Conservation (phyloP, 495 filamentous ascomycete species). For the Tuber magnatum region DNA sequence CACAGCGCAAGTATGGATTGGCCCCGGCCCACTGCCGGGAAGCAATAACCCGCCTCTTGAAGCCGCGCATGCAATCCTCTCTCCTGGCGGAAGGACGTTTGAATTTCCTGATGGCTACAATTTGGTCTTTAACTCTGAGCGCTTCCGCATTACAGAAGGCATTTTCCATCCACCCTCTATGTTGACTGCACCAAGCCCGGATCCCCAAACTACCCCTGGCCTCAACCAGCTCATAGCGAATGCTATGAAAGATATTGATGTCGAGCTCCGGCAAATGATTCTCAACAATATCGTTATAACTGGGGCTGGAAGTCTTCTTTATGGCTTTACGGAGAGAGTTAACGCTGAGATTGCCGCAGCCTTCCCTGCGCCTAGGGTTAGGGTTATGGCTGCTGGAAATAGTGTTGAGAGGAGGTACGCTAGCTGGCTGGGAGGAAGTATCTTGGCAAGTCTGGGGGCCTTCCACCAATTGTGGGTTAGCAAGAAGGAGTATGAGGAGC, state of each 20-base stretch:
- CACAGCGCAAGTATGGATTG: conserved; percentile 88
- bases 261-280: conserved; percentile 75
- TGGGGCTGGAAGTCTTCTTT: conserved; percentile 72
- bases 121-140: conserved; percentile 80
- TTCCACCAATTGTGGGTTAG: conserved; percentile 99
- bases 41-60: conserved; percentile 49
- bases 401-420: conserved; percentile 81
- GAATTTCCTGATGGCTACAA: conserved; percentile 96
- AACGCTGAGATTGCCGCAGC: conserved; percentile 69
- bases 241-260: conserved; percentile 70
- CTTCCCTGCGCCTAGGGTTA: conserved; percentile 74
- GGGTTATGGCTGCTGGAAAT: conserved; percentile 76
- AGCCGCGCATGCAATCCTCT: conserved; percentile 57
- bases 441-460: conserved; percentile 90
- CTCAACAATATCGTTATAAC: conserved; percentile 89
- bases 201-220: conserved; percentile 52
- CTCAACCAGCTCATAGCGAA: conserved; percentile 71
- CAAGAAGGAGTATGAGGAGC: conserved; percentile 73
- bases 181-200: conserved; percentile 50
- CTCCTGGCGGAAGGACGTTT: conserved; percentile 57
- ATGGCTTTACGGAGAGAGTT: conserved; percentile 83
- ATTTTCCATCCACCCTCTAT: conserved; percentile 51
- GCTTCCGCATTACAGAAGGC: conserved; percentile 75
- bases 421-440: conserved; percentile 93
- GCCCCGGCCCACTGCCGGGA: conserved; percentile 59